A percentile compares a stretch with the other conserved stretches of the same genome.
phyloP scores from a whole-genome alignment of 139 green algal species.

The Coelastrella sp. region DNA sequence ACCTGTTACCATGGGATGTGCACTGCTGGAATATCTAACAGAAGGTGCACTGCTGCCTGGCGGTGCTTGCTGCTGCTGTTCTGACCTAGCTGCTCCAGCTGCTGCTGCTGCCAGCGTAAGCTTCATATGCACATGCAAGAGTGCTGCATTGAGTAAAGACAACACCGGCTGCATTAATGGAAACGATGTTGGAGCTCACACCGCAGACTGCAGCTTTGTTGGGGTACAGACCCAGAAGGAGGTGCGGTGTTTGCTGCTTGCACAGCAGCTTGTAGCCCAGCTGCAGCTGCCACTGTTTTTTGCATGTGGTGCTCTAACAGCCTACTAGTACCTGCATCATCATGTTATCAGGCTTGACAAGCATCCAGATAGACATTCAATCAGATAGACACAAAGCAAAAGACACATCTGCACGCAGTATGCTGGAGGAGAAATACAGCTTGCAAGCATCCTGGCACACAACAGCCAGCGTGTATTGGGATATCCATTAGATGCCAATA shows the following conservation, averaged over 20 bases:
- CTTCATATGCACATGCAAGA: background rate
- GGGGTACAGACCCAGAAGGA: background rate
- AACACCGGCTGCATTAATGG: background rate
- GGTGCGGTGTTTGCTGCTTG: background rate
- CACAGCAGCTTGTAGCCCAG: too few species aligned
- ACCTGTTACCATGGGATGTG: background rate
- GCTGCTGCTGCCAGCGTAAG: slow-evolving; percentile 14
- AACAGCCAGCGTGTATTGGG: too few species aligned
- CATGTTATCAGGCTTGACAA: too few species aligned
- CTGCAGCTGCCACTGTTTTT: background rate
- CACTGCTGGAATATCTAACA: background rate
- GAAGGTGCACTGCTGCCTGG: too few species aligned
- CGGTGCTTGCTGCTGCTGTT: slow-evolving; percentile 2
- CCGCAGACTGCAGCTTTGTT: background rate
- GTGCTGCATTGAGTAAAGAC: background rate
- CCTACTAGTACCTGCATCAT: too few species aligned
- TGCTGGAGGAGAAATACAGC: too few species aligned
- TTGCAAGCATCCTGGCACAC: too few species aligned
- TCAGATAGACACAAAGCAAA: too few species aligned
- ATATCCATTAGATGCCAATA: too few species aligned
- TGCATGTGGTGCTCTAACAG: background rate
- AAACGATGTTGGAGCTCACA: background rate
- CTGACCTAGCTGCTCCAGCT: background rate
- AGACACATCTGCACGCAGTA: too few species aligned
- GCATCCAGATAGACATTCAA: too few species aligned